phyloP scores from a whole-genome alignment of 2,329 filamentous ascomycete genomes.

The Fusarium poae region DNA sequence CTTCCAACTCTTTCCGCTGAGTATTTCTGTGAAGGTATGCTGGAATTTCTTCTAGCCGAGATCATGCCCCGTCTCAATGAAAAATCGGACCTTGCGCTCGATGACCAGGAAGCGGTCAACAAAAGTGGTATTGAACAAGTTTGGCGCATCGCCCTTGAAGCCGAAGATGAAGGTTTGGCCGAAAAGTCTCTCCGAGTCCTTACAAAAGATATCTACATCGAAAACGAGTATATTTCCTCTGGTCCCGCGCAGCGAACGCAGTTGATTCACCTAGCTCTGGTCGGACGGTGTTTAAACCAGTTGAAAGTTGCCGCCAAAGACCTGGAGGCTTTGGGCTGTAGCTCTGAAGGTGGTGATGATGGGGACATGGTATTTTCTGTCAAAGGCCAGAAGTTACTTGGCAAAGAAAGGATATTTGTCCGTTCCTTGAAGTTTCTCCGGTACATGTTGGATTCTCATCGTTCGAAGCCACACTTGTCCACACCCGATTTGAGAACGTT shows the following conservation, averaged over 20 bases:
- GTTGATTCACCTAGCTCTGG: slow-evolving; percentile 75
- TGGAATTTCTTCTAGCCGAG: slow-evolving; percentile 71
- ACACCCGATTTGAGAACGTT: slow-evolving; percentile 68
- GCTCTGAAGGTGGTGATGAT: slow-evolving; percentile 59
- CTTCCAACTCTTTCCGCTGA: slow-evolving; percentile 68
- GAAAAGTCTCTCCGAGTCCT: slow-evolving; percentile 76
- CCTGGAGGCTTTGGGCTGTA: slow-evolving; percentile 64
- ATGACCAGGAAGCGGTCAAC: slow-evolving; percentile 65
- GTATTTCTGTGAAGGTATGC: slow-evolving; percentile 71
- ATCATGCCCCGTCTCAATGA: slow-evolving; percentile 63
- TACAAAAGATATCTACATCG: slow-evolving; percentile 77
- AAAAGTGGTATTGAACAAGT: slow-evolving; percentile 75
- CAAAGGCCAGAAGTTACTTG: slow-evolving; percentile 61
- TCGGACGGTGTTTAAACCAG: slow-evolving; percentile 79
- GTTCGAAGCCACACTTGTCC: slow-evolving; percentile 70
- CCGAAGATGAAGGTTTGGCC: slow-evolving; percentile 75
- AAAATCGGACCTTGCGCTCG: slow-evolving; percentile 60
- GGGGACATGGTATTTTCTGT: slow-evolving; percentile 66
- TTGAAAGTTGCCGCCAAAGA: slow-evolving; percentile 70
- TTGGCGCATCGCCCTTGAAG: slow-evolving; percentile 84
- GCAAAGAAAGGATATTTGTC: slow-evolving; percentile 71
- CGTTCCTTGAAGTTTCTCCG: slow-evolving; percentile 77
- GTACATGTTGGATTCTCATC: slow-evolving; percentile 75
- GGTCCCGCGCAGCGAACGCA: slow-evolving; percentile 65
- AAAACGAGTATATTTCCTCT: slow-evolving; percentile 64